Evolutionary conservation across 2,329 filamentous ascomycete genomes (phyloP).

Genomic region (Paraconiothyrium sp.): DNA sequence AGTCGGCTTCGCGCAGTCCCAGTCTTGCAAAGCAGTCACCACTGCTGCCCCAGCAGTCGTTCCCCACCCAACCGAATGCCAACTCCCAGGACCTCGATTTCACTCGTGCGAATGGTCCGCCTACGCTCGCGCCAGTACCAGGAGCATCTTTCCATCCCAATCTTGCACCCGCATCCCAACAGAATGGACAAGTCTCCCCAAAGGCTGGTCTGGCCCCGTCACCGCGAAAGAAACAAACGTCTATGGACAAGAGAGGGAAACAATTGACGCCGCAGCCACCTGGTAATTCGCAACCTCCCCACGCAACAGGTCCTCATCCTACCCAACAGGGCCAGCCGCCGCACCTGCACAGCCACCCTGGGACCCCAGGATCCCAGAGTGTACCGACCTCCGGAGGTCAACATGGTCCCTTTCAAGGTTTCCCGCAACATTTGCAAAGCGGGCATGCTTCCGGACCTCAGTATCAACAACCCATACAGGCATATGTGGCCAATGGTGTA

Average conservation of each 20-base stretch:
- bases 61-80: slow-evolving; percentile 22
- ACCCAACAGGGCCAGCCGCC: slow-evolving; percentile 49
- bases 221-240: slow-evolving; percentile 36
- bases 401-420: slow-evolving; percentile 24
- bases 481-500: slow-evolving; percentile 33
- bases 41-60: slow-evolving; percentile 28
- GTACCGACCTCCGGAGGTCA: slow-evolving; percentile 37
- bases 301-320: slow-evolving; percentile 33
- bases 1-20: slow-evolving; percentile 34
- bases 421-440: slow-evolving; percentile 35
- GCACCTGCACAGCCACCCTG: slow-evolving; percentile 43
- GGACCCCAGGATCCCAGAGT: slow-evolving; percentile 39
- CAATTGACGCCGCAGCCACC: slow-evolving; percentile 32
- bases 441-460: slow-evolving; percentile 50
- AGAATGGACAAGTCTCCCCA: slow-evolving; percentile 25
- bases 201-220: slow-evolving; percentile 41
- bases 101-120: slow-evolving; percentile 16
- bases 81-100: slow-evolving; percentile 23
- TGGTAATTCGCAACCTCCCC: slow-evolving; percentile 20
- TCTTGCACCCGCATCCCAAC: slow-evolving; percentile 18
- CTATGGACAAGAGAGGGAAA: slow-evolving; percentile 25
- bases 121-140: slow-evolving; percentile 21
- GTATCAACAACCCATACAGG: slow-evolving; percentile 36
- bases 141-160: slow-evolving; percentile 17
- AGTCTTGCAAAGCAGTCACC: slow-evolving; percentile 39